Evolutionary conservation across 257 asterid genomes (phyloP).

Genomic region (Ophiorrhiza pumila): DNA sequence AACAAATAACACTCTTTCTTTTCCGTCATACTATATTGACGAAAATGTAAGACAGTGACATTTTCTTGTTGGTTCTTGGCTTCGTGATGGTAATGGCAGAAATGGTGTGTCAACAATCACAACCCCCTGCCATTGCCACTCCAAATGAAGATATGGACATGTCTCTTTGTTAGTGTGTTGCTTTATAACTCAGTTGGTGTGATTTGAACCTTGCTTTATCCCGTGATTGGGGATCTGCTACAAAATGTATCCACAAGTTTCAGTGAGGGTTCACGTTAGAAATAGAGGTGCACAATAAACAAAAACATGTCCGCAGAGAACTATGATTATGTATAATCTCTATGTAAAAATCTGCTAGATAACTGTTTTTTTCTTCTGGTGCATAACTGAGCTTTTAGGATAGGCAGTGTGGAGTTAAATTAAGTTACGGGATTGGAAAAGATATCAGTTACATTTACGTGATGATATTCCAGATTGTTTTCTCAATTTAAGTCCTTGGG

Average conservation of each 20-base stretch:
- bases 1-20: conserved; percentile 71
- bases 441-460: not conserved
- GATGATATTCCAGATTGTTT: not conserved
- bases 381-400: not conserved
- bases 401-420: not conserved
- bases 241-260: not conserved
- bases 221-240: not conserved
- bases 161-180: not conserved
- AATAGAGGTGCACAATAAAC: not conserved
- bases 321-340: not conserved
- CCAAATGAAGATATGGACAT: not conserved
- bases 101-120: not conserved
- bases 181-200: not conserved
- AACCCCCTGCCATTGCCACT: not conserved
- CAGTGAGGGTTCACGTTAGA: not conserved
- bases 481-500: not conserved
- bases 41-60: conserved; percentile 74
- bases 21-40: conserved; percentile 95
- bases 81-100: conserved; percentile 1
- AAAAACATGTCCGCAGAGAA: not conserved
- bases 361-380: not conserved
- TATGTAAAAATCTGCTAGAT: not conserved
- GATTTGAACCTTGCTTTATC: not conserved
- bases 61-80: conserved; percentile 9
- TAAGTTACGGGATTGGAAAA: not conserved